Evolutionary conservation across 2,329 filamentous ascomycete genomes (phyloP).

Genomic region (Blumeria graminis): DNA sequence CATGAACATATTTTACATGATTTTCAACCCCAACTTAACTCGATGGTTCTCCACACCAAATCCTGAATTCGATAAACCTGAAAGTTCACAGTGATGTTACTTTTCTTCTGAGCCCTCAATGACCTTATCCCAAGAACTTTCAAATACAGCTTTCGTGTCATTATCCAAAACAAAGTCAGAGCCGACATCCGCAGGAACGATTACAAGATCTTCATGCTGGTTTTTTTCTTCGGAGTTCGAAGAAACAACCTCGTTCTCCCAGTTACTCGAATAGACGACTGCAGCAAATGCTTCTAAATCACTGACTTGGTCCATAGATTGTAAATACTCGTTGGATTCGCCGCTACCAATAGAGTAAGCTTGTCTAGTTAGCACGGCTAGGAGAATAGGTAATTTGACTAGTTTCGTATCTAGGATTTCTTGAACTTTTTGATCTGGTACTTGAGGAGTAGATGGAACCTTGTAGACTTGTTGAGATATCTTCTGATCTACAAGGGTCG

Average conservation of each 20-base stretch:
- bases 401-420: conserved; percentile 27
- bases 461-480: conserved; percentile 62
- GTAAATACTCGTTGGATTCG: conserved; percentile 43
- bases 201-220: conserved; percentile 1
- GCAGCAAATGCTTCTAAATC: conserved; percentile 68
- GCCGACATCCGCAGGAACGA: conserved; percentile 5
- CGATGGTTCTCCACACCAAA: no score
- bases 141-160: conserved; percentile 28
- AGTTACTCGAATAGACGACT: conserved; percentile 72
- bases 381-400: conserved; percentile 62
- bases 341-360: conserved; percentile 73
- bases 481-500: conserved; percentile 59
- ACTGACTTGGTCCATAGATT: conserved; percentile 50
- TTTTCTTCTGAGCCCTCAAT: conserved; percentile 14
- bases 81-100: no score
- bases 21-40: neutral
- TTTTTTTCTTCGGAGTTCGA: conserved; percentile 1
- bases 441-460: conserved; percentile 18
- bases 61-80: no score
- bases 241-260: conserved; percentile 33
- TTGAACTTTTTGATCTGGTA: conserved; percentile 18
- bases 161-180: conserved; percentile 30
- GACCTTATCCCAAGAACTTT: conserved; percentile 48
- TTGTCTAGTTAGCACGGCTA: conserved; percentile 77
- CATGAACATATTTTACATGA: no score